A percentile compares a stretch with the other conserved stretches of the same genome.
These are phyloP conservation scores for Stellera chamaejasme DNA, from an alignment of 345 rosid genomes.

Conservation along the genomic window DNA sequence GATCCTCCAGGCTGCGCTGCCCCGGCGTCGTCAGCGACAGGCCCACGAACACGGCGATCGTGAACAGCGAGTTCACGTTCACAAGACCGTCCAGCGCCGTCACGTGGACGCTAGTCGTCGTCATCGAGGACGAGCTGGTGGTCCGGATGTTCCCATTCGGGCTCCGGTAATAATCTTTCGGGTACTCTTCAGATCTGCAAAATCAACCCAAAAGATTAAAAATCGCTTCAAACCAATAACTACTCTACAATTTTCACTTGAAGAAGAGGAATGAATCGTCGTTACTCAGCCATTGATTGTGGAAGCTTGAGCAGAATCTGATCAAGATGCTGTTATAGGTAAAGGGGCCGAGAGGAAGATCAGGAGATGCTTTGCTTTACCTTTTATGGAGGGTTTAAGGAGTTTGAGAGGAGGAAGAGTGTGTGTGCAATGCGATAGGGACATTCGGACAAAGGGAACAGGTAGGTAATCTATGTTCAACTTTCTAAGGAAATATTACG, in stretches of 20 bases:
- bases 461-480: too few species aligned
- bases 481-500: too few species aligned
- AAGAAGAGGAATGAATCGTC: constrained; percentile 6
- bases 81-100: constrained; percentile 92
- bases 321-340: too few species aligned
- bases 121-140: constrained; percentile 19
- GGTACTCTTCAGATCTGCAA: constrained; percentile 39
- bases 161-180: constrained; percentile 25
- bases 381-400: too few species aligned
- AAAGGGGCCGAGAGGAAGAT: too few species aligned
- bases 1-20: constrained; percentile 68
- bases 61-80: constrained; percentile 86
- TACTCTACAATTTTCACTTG: neutral
- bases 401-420: too few species aligned
- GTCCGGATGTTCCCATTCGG: constrained; percentile 13
- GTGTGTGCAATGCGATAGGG: too few species aligned
- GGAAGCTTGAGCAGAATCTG: too few species aligned
- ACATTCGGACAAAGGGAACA: too few species aligned
- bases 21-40: constrained; percentile 65
- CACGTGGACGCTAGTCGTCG: constrained; percentile 73
- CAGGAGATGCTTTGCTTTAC: too few species aligned
- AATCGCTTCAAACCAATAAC: neutral
- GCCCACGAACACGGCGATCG: constrained; percentile 86
- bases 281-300: constrained; percentile 35
- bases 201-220: neutral